A percentile compares a stretch with the other conserved stretches of the same genome.
phyloP scores from a whole-genome alignment of 2,329 filamentous ascomycete genomes.

The Aspergillus pseudoviridinutans region DNA sequence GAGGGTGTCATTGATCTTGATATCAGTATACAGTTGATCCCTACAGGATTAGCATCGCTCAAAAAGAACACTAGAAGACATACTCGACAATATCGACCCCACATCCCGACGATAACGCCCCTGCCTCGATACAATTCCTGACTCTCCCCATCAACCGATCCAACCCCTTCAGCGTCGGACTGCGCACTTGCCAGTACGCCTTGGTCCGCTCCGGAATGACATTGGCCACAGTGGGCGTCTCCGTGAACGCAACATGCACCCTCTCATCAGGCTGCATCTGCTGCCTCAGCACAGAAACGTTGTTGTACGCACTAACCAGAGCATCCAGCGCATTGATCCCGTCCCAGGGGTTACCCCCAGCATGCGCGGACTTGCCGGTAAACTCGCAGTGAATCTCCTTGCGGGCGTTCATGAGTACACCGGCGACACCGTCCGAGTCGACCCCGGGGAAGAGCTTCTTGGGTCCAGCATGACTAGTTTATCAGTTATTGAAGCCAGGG shows the following conservation, averaged over 20 bases:
- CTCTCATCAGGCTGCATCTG: constrained; percentile 52
- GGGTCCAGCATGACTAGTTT: constrained; percentile 21
- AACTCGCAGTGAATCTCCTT: constrained; percentile 40
- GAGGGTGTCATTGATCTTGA: constrained; percentile 44
- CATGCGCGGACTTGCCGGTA: constrained; percentile 53
- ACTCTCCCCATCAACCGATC: constrained; percentile 26
- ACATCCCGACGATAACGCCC: constrained; percentile 34
- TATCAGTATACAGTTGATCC: constrained; percentile 40
- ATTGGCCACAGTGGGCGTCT: constrained; percentile 53
- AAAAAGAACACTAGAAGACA: background rate
- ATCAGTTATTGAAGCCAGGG: background rate
- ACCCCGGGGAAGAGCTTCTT: constrained; percentile 24
- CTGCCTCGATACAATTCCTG: constrained; percentile 34
- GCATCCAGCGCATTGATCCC: constrained; percentile 60
- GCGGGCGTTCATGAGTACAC: constrained; percentile 30
- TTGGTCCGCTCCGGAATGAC: constrained; percentile 53
- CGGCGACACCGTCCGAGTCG: constrained; percentile 21
- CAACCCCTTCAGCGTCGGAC: constrained; percentile 41
- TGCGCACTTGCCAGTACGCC: constrained; percentile 45
- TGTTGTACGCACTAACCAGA: constrained; percentile 45
- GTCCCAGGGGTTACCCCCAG: constrained; percentile 55
- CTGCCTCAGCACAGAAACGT: constrained; percentile 52
- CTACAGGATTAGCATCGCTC: constrained; percentile 2
- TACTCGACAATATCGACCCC: constrained; percentile 30
- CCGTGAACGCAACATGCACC: constrained; percentile 52